These are phyloP conservation scores for Grammothele lineata DNA, from an alignment of 768 basidiomycete genomes.

Conservation along the genomic window DNA sequence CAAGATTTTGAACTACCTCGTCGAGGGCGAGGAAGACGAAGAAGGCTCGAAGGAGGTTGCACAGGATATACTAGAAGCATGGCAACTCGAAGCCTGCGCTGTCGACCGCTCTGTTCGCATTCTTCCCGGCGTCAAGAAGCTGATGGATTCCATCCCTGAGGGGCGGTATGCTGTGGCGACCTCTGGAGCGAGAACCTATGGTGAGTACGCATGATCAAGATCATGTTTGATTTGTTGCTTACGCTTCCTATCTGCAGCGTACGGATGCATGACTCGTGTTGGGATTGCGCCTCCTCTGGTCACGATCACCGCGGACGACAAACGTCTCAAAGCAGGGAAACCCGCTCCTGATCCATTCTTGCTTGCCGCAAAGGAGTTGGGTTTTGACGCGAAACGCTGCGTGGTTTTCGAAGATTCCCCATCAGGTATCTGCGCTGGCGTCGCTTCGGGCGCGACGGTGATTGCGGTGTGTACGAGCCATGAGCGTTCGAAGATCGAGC, in stretches of 20 bases:
- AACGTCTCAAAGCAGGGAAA: conserved; percentile 63
- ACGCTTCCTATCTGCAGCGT: conserved; percentile 30
- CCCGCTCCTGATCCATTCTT: conserved; percentile 62
- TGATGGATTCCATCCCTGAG: conserved; percentile 62
- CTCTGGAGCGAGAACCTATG: conserved; percentile 68
- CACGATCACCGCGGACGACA: conserved; percentile 75
- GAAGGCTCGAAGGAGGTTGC: conserved; percentile 8
- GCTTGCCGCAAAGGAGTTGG: conserved; percentile 55
- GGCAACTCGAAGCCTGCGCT: conserved; percentile 51
- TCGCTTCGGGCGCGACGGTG: conserved; percentile 69
- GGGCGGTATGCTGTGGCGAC: conserved; percentile 75
- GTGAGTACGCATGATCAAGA: conserved; percentile 34
- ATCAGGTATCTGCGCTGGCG: conserved; percentile 61
- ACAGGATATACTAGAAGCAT: conserved; percentile 40
- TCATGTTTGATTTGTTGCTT: not conserved
- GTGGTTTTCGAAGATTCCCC: conserved; percentile 79
- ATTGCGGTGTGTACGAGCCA: conserved; percentile 77
- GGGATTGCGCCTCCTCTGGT: conserved; percentile 63
- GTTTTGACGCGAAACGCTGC: conserved; percentile 51
- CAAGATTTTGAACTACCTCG: conserved; percentile 30
- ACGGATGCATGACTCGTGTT: conserved; percentile 66
- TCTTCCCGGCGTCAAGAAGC: conserved; percentile 61
- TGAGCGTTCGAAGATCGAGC: conserved; percentile 48
- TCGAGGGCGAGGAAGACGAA: conserved; percentile 22
- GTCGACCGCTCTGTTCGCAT: conserved; percentile 66